Conservation (phyloP, 2,329 filamentous ascomycete species). For the Penicillium hesseltinei region DNA sequence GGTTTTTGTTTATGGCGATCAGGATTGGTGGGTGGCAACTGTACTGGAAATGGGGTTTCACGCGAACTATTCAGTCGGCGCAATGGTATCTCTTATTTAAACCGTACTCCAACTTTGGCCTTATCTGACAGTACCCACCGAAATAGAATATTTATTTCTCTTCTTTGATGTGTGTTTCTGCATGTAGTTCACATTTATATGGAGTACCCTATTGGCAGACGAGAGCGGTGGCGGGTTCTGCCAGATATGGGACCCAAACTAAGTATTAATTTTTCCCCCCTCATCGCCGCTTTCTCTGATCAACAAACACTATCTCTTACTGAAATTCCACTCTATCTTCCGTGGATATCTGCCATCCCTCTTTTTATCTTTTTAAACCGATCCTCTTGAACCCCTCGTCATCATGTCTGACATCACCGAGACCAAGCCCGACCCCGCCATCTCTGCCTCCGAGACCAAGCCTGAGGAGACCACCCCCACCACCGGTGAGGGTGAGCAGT, state of each 20-base stretch:
- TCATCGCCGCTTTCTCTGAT: constrained; percentile 23
- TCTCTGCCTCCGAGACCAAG: constrained; percentile 37
- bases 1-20: constrained; percentile 22
- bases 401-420: constrained; percentile 46
- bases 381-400: constrained; percentile 11
- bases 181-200: neutral
- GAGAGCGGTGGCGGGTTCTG: constrained; percentile 25
- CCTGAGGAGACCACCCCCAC: constrained; percentile 34
- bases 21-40: constrained; percentile 11
- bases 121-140: neutral
- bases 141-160: neutral
- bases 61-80: constrained; percentile 10
- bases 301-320: constrained; percentile 22
- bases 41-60: constrained; percentile 4
- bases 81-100: constrained; percentile 13
- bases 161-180: neutral
- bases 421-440: constrained; percentile 45
- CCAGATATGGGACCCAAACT: constrained; percentile 22
- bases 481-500: constrained; percentile 35
- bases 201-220: neutral
- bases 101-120: neutral
- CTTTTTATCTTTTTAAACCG: constrained; percentile 7
- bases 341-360: constrained; percentile 7
- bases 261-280: constrained; percentile 29
- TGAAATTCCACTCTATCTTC: constrained; percentile 9